Evolutionary conservation across 495 filamentous ascomycete species (phyloP).

Genomic region (Margaritispora aquatica): DNA sequence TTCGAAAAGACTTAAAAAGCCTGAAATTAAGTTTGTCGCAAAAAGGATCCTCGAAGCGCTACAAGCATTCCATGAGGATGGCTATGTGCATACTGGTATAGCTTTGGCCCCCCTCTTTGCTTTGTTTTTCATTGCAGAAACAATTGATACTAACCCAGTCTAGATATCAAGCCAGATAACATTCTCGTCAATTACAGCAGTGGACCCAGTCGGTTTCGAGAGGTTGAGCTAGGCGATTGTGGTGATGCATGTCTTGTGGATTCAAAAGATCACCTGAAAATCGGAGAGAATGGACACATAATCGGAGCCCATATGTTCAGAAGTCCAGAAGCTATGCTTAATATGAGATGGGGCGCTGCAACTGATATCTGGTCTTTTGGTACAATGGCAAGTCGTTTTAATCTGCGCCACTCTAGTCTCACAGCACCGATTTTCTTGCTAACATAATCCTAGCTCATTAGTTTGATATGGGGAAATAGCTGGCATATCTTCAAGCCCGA

Average conservation of each 20-base stretch:
- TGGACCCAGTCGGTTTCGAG: conserved; percentile 27
- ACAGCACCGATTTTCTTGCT: conserved; percentile 7
- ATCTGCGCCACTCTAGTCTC: neutral
- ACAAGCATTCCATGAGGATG: conserved; percentile 32
- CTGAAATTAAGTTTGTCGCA: conserved; percentile 37
- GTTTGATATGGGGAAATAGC: conserved; percentile 17
- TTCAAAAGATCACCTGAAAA: conserved; percentile 23
- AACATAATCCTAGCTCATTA: conserved; percentile 30
- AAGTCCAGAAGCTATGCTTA: conserved; percentile 34
- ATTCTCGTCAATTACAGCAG: conserved; percentile 35
- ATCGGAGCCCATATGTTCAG: conserved; percentile 34
- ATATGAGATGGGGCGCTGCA: conserved; percentile 29
- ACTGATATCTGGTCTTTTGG: conserved; percentile 43
- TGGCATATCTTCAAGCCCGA: conserved; percentile 20
- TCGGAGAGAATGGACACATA: conserved; percentile 29
- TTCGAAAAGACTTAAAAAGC: conserved; percentile 28
- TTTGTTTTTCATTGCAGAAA: neutral
- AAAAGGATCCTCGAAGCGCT: conserved; percentile 33
- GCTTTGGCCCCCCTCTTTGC: neutral
- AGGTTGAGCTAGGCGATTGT: conserved; percentile 35
- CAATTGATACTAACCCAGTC: neutral
- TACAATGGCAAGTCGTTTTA: conserved; percentile 25
- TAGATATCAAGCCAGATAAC: conserved; percentile 39
- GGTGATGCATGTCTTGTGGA: conserved; percentile 31
- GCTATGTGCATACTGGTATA: conserved; percentile 35